Evolutionary conservation across 352 stramenopile species (phyloP), one percentile per base, ranked within the genome.

Genomic region (Pythium biforme): DNA sequence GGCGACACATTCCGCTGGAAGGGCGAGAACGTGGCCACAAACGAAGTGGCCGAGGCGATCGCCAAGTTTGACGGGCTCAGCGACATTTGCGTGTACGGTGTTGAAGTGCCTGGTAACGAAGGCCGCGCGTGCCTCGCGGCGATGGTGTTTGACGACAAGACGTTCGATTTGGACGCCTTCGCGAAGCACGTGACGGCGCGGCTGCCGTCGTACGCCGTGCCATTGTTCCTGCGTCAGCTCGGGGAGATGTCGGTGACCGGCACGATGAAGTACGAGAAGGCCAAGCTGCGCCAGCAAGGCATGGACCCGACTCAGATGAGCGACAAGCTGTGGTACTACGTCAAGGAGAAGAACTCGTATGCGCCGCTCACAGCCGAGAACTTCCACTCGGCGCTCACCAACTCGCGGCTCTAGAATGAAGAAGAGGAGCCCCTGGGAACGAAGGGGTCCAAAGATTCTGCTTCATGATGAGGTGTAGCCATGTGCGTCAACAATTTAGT

Each of bases 1-100:
- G 92, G 92, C 27, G 92, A 98, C 63, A 98, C 92, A 15, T 98
- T 97, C 66, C 83, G 92, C 17, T 98, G 92, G 89, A 98, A 98
- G 55, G 92, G 92, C 25, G 92, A 98, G 62, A 98, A 97, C 56
- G 88, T 97, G 14, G 83, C 87, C 34, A 97, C 92, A 1, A 95
- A 87, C 49, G 89, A 98, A 68, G 89, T 98, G 10, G 75, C 81
- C 1, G 76, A 94, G 45, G 83, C 83, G 2, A 72, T 98, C 26
- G 82, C 79, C 29, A 73, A 81, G 55, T 96, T 95, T 55, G 74
- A 81, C 1, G 83, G 81, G 1, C 67, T 97, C 50, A 79, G 80
- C 25, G 83, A 9, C 80, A 86, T 17, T 93, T 96, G 37, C 11
- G 76, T 94, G 40, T 90, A 94, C 51, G 81, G 83, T 17, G 83